phyloP scores from a whole-genome alignment of 306 rosid genomes.

The Canavalia ensiformis region DNA sequence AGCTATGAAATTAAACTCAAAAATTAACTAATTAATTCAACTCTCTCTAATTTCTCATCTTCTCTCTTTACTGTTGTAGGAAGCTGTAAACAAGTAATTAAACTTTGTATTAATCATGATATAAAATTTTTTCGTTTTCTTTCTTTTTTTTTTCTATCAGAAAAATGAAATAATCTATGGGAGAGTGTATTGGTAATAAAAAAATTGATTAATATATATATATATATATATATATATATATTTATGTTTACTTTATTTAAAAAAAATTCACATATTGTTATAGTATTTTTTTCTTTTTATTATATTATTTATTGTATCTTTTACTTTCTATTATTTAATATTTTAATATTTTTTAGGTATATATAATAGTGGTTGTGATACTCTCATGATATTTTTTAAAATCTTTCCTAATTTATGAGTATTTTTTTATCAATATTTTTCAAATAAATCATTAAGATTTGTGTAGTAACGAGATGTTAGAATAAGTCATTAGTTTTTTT shows the following conservation, averaged over 20 bases:
- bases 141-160: not conserved
- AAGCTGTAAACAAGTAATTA: slow-evolving; percentile 52
- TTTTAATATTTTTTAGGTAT: too few species aligned
- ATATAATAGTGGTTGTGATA: not conserved
- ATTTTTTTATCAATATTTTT: not conserved
- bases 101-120: not conserved
- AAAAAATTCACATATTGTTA: too few species aligned
- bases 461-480: too few species aligned
- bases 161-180: not conserved
- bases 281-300: too few species aligned
- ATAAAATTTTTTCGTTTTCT: not conserved
- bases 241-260: too few species aligned
- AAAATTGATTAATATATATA: too few species aligned
- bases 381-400: not conserved
- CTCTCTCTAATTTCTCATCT: not conserved
- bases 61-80: slow-evolving; percentile 19
- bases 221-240: too few species aligned
- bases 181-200: not conserved
- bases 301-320: too few species aligned
- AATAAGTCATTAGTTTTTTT: too few species aligned
- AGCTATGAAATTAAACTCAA: slow-evolving; percentile 42
- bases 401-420: not conserved
- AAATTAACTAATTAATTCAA: slow-evolving; percentile 17
- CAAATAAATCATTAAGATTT: too few species aligned
- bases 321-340: too few species aligned